Evolutionary conservation across 305 asterid species (phyloP).

Genomic region (Solanum aculeatissimum): DNA sequence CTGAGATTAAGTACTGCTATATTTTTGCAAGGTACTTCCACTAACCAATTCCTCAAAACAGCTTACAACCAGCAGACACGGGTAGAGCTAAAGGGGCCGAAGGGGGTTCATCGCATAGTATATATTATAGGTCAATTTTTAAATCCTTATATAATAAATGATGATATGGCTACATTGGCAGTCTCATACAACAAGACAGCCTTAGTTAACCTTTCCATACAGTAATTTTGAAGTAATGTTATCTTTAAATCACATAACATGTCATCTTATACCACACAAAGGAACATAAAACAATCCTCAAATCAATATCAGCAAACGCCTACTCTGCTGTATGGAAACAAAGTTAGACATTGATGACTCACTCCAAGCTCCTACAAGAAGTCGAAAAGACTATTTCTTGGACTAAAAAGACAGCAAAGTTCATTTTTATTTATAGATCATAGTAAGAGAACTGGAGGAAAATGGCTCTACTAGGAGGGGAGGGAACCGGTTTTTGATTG

Average conservation of each 20-base stretch:
- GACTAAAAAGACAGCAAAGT: not conserved
- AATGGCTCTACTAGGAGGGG: not conserved
- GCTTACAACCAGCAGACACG: not conserved
- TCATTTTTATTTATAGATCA: not conserved
- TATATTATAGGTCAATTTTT: not conserved
- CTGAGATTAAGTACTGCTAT: not conserved
- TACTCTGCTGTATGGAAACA: not conserved
- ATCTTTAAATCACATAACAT: not conserved
- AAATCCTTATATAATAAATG: not conserved
- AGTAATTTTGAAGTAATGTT: not conserved
- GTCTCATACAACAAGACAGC: not conserved
- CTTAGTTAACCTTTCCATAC: not conserved
- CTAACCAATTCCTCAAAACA: not conserved
- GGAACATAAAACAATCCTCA: not conserved
- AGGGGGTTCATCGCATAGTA: not conserved
- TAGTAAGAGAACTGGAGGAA: not conserved
- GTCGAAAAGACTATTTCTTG: not conserved
- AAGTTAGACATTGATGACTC: not conserved
- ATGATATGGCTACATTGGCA: not conserved
- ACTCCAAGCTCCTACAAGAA: not conserved
- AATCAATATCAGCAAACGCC: not conserved
- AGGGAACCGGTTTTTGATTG: not conserved
- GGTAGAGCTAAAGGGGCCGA: not conserved
- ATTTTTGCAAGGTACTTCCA: not conserved
- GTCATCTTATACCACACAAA: not conserved